phyloP scores from a whole-genome alignment of 768 basidiomycete genomes.

The Suillus clintonianus region DNA sequence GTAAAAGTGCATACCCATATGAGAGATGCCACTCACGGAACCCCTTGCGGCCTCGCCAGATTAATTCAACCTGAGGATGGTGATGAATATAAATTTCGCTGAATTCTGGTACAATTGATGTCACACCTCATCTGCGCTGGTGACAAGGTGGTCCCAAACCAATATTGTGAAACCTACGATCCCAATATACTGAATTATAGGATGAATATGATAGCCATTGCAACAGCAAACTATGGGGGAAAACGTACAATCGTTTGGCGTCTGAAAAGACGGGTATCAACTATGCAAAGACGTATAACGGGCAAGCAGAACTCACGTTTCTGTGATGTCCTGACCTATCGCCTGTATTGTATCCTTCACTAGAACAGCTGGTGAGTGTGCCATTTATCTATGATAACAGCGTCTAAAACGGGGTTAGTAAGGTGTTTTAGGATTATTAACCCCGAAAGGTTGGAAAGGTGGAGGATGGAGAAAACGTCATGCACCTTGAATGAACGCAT shows the following conservation, averaged over 20 bases:
- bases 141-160: conserved; percentile 43
- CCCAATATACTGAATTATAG: conserved; percentile 43
- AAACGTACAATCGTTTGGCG: not conserved
- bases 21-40: conserved; percentile 21
- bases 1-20: conserved; percentile 45
- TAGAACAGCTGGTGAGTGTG: no score
- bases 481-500: not conserved
- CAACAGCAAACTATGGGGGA: not conserved
- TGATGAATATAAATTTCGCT: not conserved
- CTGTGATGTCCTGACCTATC: not conserved
- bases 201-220: not conserved
- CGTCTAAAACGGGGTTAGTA: not conserved
- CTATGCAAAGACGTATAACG: not conserved
- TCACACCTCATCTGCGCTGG: conserved; percentile 33
- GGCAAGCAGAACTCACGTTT: not conserved
- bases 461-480: not conserved
- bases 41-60: conserved; percentile 34
- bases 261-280: not conserved
- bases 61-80: conserved; percentile 27
- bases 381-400: not conserved
- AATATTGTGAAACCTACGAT: conserved; percentile 50
- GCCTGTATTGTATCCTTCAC: not conserved
- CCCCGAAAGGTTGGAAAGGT: not conserved
- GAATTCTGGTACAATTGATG: not conserved
- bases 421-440: not conserved